Evolutionary conservation across 2,329 filamentous ascomycete genomes (phyloP).

Genomic region (Cladophialophora psammophila): DNA sequence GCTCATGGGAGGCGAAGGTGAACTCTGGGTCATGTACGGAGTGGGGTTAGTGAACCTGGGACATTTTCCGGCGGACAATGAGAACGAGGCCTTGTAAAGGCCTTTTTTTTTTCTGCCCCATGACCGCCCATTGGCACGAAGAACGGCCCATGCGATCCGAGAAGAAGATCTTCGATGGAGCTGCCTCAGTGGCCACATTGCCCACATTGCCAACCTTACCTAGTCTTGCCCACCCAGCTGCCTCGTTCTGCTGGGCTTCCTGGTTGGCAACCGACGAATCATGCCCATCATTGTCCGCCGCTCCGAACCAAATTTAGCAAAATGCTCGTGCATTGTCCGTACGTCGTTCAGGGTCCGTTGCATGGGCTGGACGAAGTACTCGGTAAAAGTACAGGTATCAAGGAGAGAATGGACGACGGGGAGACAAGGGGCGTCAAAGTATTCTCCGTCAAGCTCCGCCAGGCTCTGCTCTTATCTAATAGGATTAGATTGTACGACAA

Average conservation of each 20-base stretch:
- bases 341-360: not conserved
- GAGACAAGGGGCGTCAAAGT: too few relatives aligned
- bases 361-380: not conserved
- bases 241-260: not conserved
- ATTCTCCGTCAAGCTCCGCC: too few relatives aligned
- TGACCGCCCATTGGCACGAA: not conserved
- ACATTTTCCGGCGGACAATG: not conserved
- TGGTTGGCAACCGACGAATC: not conserved
- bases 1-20: not conserved
- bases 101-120: not conserved
- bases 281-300: not conserved
- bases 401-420: not conserved
- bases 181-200: not conserved
- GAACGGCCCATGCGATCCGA: not conserved
- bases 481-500: too few relatives aligned
- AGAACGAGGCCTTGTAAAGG: not conserved
- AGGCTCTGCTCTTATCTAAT: too few relatives aligned
- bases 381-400: not conserved
- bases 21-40: not conserved
- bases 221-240: not conserved
- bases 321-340: slow-evolving; percentile 1
- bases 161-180: slow-evolving; percentile 3
- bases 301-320: not conserved
- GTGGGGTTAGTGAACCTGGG: not conserved
- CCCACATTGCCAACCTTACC: not conserved